A percentile compares a stretch with the other conserved stretches of the same genome.
These are phyloP conservation scores for Ceratonia siliqua DNA, from an alignment of 306 rosid genomes.

Conservation along the genomic window DNA sequence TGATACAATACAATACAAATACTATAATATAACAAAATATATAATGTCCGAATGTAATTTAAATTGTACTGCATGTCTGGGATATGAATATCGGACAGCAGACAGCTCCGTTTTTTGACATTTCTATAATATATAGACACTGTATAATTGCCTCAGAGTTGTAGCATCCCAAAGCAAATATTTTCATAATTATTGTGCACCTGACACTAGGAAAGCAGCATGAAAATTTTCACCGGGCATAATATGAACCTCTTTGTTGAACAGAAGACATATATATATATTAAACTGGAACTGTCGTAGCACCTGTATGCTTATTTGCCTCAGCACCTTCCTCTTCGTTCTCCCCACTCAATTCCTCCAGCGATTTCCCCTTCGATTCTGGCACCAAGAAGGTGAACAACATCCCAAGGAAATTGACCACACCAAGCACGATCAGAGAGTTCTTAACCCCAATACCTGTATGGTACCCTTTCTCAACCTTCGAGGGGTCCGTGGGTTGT, in stretches of 20 bases:
- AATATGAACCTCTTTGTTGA: constrained; percentile 9
- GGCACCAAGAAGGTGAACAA: constrained; percentile 67
- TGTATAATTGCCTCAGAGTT: background rate
- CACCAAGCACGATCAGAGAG: constrained; percentile 66
- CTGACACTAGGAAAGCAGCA: background rate
- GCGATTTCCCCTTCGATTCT: constrained; percentile 73
- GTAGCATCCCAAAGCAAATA: constrained; percentile 2
- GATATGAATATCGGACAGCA: too few relatives aligned
- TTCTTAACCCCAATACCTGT: constrained; percentile 72
- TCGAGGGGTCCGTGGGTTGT: constrained; percentile 36
- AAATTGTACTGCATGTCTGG: too few relatives aligned
- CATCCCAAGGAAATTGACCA: constrained; percentile 58
- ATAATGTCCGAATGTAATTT: too few relatives aligned
- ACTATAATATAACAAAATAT: too few relatives aligned
- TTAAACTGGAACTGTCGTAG: constrained; percentile 39
- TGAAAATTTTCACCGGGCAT: constrained; percentile 16
- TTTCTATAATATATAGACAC: too few relatives aligned
- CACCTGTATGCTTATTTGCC: background rate
- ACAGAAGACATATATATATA: background rate
- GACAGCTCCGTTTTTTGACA: too few relatives aligned
- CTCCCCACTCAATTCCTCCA: constrained; percentile 83
- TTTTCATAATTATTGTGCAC: constrained; percentile 6
- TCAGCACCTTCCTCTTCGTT: constrained; percentile 33
- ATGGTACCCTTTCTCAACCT: constrained; percentile 64
- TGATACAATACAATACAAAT: too few relatives aligned